Evolutionary conservation across 345 rosid species (phyloP).

Genomic region (Theobroma cacao): DNA sequence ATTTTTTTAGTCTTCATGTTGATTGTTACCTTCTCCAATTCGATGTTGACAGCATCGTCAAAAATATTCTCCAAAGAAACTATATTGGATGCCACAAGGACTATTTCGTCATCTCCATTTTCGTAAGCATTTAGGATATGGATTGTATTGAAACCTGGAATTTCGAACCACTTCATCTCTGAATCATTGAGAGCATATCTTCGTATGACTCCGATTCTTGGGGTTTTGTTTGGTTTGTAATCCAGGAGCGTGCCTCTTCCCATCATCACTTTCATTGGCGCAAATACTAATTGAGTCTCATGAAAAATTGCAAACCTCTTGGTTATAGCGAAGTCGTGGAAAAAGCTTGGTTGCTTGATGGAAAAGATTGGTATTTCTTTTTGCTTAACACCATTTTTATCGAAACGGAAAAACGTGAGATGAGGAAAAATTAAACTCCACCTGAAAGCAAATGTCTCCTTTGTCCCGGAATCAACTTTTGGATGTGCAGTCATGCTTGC

Average conservation of each 20-base stretch:
- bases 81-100: constrained; percentile 19
- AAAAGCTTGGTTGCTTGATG: constrained; percentile 9
- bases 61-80: background rate
- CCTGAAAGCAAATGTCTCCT: constrained; percentile 22
- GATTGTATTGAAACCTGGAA: constrained; percentile 18
- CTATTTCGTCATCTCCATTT: constrained; percentile 19
- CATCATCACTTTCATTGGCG: background rate
- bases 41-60: background rate
- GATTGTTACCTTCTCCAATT: background rate
- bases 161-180: constrained; percentile 21
- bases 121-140: constrained; percentile 27
- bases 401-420: constrained; percentile 9
- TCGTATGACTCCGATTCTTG: constrained; percentile 26
- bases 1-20: background rate
- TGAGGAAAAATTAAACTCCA: constrained; percentile 15
- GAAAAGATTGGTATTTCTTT: constrained; percentile 11
- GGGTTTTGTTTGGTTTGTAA: constrained; percentile 8
- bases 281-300: constrained; percentile 12
- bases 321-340: constrained; percentile 25
- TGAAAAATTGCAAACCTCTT: constrained; percentile 16
- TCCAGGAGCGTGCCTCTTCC: constrained; percentile 17
- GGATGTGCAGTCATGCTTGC: constrained; percentile 31
- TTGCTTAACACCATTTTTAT: constrained; percentile 15
- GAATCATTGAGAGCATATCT: constrained; percentile 10
- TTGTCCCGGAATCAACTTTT: constrained; percentile 16